phyloP scores from a whole-genome alignment of 768 basidiomycete genomes.

The Tricholoma sp. region DNA sequence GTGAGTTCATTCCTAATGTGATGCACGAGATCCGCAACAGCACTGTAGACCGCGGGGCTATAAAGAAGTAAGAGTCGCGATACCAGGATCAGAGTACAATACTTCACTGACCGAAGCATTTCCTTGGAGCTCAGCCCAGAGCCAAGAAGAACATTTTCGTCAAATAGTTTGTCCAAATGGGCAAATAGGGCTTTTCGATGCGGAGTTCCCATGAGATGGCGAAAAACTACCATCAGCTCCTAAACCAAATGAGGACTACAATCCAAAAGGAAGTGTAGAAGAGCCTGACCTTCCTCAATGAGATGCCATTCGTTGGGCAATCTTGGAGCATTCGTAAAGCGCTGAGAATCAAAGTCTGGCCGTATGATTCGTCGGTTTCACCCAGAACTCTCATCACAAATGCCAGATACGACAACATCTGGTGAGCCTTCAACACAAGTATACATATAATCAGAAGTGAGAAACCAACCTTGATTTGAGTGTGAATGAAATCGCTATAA shows the following conservation, averaged over 20 bases:
- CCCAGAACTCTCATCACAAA: slow-evolving; percentile 69
- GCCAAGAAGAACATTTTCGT: slow-evolving; percentile 88
- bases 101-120: slow-evolving; percentile 55
- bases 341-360: slow-evolving; percentile 73
- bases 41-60: slow-evolving; percentile 78
- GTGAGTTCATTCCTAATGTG: slow-evolving; percentile 83
- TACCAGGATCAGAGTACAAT: not conserved
- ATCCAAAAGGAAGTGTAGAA: not conserved
- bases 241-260: slow-evolving; percentile 26
- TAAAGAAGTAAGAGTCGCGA: slow-evolving; percentile 7
- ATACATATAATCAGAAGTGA: not conserved
- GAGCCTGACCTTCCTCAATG: slow-evolving; percentile 65
- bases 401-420: slow-evolving; percentile 91
- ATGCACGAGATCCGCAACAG: slow-evolving; percentile 90
- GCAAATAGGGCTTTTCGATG: slow-evolving; percentile 75
- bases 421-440: slow-evolving; percentile 5
- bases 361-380: slow-evolving; percentile 66
- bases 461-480: slow-evolving; percentile 81
- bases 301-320: slow-evolving; percentile 81
- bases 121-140: slow-evolving; percentile 80
- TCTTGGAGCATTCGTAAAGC: slow-evolving; percentile 89
- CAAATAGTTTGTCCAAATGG: slow-evolving; percentile 83
- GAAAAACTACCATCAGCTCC: slow-evolving; percentile 90
- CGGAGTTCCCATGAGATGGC: slow-evolving; percentile 79
- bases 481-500: slow-evolving; percentile 79